These are phyloP conservation scores for Xanthoparmelia taractica DNA, from an alignment of 495 filamentous ascomycete genomes.

Conservation along the genomic window DNA sequence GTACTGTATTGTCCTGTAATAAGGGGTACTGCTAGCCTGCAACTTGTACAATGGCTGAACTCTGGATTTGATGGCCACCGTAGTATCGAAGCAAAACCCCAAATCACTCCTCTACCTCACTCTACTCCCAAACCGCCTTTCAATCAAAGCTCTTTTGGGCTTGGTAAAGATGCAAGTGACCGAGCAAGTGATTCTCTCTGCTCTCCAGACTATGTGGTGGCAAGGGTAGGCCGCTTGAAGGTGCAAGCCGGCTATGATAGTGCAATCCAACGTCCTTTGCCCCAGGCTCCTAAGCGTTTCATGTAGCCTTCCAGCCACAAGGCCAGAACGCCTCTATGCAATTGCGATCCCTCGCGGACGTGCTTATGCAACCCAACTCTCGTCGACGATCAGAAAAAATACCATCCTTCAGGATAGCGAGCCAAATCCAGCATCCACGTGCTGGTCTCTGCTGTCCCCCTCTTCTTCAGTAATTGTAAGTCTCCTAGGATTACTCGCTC, in stretches of 20 bases:
- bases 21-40: too few relatives aligned
- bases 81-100: too few relatives aligned
- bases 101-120: too few relatives aligned
- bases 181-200: not conserved
- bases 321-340: not conserved
- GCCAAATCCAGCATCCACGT: not conserved
- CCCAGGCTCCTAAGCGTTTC: not conserved
- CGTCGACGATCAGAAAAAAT: not conserved
- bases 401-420: not conserved
- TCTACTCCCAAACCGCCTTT: not conserved
- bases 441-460: constrained; percentile 17
- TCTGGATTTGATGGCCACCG: not conserved
- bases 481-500: not conserved
- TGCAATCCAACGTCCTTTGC: not conserved
- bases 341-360: not conserved
- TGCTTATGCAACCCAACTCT: not conserved
- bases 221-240: not conserved
- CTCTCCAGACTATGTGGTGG: not conserved
- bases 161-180: not conserved
- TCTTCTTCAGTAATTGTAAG: constrained; percentile 14
- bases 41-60: too few relatives aligned
- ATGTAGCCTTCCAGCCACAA: not conserved
- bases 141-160: not conserved
- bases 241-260: constrained; percentile 7
- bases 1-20: too few relatives aligned